These are phyloP conservation scores for Tulasnella sp. DNA, from an alignment of 768 basidiomycete species.

Conservation along the genomic window DNA sequence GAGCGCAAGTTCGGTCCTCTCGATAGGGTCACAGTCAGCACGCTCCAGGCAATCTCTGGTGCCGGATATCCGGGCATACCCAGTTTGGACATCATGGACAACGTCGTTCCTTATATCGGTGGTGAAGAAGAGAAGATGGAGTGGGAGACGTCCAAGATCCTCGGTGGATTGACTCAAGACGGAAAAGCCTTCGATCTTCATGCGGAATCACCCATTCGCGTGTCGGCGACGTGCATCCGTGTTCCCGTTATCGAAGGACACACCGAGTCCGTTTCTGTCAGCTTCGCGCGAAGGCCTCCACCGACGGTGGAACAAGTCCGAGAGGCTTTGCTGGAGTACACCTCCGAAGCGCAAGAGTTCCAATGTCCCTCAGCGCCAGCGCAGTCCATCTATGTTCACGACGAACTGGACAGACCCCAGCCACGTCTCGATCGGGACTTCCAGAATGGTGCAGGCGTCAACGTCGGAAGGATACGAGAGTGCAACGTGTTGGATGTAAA, in stretches of 20 bases:
- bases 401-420: constrained; percentile 85
- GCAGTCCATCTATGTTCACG: constrained; percentile 81
- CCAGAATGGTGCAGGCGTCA: constrained; percentile 84
- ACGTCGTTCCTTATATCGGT: constrained; percentile 85
- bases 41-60: constrained; percentile 95
- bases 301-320: constrained; percentile 81
- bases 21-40: constrained; percentile 81
- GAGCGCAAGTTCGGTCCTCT: constrained; percentile 90
- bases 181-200: constrained; percentile 73
- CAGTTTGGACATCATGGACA: constrained; percentile 84
- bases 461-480: constrained; percentile 79
- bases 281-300: constrained; percentile 66
- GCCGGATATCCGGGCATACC: constrained; percentile 95
- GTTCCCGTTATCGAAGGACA: constrained; percentile 96
- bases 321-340: constrained; percentile 62
- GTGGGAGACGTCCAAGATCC: constrained; percentile 97
- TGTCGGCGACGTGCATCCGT: constrained; percentile 88
- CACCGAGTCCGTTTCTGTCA: constrained; percentile 76
- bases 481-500: constrained; percentile 92
- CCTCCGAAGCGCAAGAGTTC: constrained; percentile 59
- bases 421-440: constrained; percentile 83
- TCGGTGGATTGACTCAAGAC: constrained; percentile 59
- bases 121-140: constrained; percentile 98
- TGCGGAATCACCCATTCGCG: constrained; percentile 59
- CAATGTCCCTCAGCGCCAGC: constrained; percentile 77